These are phyloP conservation scores for Lachancea sp. DNA, from an alignment of 805 yeast genomes.

Conservation along the genomic window DNA sequence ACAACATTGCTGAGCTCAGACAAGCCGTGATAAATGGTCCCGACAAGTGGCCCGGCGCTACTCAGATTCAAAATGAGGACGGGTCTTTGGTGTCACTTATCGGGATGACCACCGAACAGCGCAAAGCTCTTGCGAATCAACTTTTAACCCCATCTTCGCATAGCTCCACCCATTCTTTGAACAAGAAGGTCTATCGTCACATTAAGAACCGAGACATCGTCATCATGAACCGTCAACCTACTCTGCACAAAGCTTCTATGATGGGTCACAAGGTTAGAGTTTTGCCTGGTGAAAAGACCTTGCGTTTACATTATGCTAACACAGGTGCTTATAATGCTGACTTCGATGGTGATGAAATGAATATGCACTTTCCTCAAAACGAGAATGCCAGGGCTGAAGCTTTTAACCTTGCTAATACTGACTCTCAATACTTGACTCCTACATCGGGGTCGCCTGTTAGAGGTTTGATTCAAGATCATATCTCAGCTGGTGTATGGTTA, in stretches of 20 bases:
- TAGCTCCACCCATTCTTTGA: constrained; percentile 54
- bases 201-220: constrained; percentile 93
- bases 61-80: constrained; percentile 92
- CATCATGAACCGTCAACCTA: constrained; percentile 98
- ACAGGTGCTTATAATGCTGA: constrained; percentile 99
- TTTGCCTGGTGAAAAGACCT: constrained; percentile 93
- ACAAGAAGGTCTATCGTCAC: constrained; percentile 92
- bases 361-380: constrained; percentile 98
- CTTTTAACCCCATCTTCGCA: constrained; percentile 74
- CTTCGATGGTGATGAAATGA: constrained; percentile 99
- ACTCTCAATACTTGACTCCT: constrained; percentile 95
- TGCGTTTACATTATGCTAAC: constrained; percentile 95
- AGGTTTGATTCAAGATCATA: constrained; percentile 98
- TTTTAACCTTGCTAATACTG: constrained; percentile 88
- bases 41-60: constrained; percentile 97
- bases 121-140: constrained; percentile 93
- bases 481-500: constrained; percentile 98
- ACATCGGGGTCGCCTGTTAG: constrained; percentile 97
- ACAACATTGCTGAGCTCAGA: constrained; percentile 84
- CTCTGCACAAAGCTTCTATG: constrained; percentile 98
- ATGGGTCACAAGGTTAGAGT: constrained; percentile 99
- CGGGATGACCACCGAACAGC: constrained; percentile 88
- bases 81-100: constrained; percentile 75
- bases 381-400: constrained; percentile 98
- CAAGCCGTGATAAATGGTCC: constrained; percentile 98